Base-by-base conservation (phyloP, 805 yeast species). In the Starmerella roubikii region DNA sequence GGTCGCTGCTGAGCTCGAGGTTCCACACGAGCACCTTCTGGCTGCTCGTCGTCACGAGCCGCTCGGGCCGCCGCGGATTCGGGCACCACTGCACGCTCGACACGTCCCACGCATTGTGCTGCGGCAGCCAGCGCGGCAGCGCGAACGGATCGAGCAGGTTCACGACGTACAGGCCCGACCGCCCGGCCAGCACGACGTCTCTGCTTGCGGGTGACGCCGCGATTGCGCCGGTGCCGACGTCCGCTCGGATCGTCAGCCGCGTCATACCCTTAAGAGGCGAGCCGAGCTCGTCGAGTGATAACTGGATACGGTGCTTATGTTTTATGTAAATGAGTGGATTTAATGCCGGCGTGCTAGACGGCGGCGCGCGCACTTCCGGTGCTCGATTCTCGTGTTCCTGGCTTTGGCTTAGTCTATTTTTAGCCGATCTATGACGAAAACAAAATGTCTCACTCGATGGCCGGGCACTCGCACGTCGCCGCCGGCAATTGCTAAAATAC, bases 51-150 rank as follows among this genome's bases (percentile, higher is more conserved):
- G 94, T 82, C 1, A 88, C 78, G 31, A 91, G 83, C 94, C 96
- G 86, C 5, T 78, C 67, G 1, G 94, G 88, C 48, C 81, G 82
- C 2, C 76, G 68, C 5, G 70, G 66, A 55, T 91, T 96, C 0
- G 96, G 95, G 2, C 93, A 82, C 97, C 98, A 91, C 58, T 91
- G 97, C 1, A 88, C 96, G 56, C 88, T 96, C 0, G 98, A 95
- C 3, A 91, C 98, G 57, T 91, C 97, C 97, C 97, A 91, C 0
- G 93, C 76, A 0, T 96, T 88, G 26, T 76, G 68, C 54, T 91
- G 95, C 39, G 77, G 93, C 13, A 91, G 69, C 86, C 93, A 84
- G 42, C 98, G 65, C 0, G 98, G 98, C 1, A 93, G 85, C 0
- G 88, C 74, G 59, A 83, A 88, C 1, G 97, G 98, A 56, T 91